Base-by-base conservation (phyloP, 2,329 filamentous ascomycete genomes). In the Clonostachys solani region DNA sequence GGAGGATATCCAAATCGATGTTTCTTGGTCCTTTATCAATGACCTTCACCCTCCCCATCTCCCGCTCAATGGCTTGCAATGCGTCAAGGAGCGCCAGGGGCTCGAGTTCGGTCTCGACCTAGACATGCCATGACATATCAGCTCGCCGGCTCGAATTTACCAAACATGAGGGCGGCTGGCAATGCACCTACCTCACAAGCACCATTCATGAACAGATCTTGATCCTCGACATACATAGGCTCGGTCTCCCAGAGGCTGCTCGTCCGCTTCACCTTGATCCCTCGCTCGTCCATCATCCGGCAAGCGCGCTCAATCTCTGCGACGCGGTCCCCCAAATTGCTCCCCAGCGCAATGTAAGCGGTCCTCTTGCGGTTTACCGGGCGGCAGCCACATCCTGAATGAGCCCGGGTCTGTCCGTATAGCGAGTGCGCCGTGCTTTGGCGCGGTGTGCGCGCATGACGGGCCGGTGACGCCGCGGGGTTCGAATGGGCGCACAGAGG, bases 191-290 rank as follows among this genome's bases (percentile, higher is more conserved):
- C 23, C 83, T 95, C 89, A 65, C 90, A 96, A 48, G 85, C 92
- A 17, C 91, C 94, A 62, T 99, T 99, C 43, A 96, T 72, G 61
- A 99, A 99, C 33, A 81, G 80, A 52, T 84, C 84, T 65, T 99
- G 94, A 52, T 96, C 87, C 52, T 87, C 72, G 53, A 96, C 87
- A 66, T 99, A 99, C 94, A 99, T 99, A 18, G 94, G 90, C 57
- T 89, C 84, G 5, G 92, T 99, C 71, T 97, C 91, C 80, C 94
- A 99, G 4, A 99, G 74, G 51, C 84, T 86, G 64, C 92, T 97
- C 0, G 92, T 96, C 57, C 85, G 78, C 58, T 82, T 77, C 37
- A 99, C 79, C 46, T 69, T 80, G 60, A 97, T 89, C 34, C 83
- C 84, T 18, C 81, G 75, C 41, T 75, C 71, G 52, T 88, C 82